A percentile compares a stretch with the other conserved stretches of the same genome.
Evolutionary conservation across 2,329 filamentous ascomycete genomes (phyloP).

Genomic region (Sporothrix humicola): DNA sequence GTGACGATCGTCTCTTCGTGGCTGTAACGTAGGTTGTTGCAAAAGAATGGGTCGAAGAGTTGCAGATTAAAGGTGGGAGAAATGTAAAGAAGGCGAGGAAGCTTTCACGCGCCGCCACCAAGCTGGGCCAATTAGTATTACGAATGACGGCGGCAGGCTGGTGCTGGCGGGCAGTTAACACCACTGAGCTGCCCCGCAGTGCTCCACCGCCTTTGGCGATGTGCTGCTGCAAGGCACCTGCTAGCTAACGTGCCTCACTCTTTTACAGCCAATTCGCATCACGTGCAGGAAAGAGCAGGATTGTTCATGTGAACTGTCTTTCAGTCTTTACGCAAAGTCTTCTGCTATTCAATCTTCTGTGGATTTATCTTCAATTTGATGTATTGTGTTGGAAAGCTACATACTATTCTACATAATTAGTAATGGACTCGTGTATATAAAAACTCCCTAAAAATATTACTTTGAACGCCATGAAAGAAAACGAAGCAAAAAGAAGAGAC

Average conservation of each 20-base stretch:
- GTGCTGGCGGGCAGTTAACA: not conserved
- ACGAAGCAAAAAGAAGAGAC: not conserved
- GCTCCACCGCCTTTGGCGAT: slow-evolving; percentile 22
- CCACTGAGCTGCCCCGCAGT: slow-evolving; percentile 23
- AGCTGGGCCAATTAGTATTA: slow-evolving; percentile 25
- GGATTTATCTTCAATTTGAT: not conserved
- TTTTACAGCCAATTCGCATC: not conserved
- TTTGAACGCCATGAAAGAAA: slow-evolving; percentile 1
- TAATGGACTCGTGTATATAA: not conserved
- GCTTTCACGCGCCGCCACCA: not conserved
- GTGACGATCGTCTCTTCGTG: slow-evolving; percentile 14
- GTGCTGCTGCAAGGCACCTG: slow-evolving; percentile 20
- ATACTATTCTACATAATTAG: slow-evolving; percentile 16
- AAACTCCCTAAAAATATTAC: not conserved
- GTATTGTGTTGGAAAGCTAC: not conserved
- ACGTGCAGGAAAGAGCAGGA: not conserved
- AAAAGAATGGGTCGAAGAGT: not conserved
- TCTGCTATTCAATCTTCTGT: not conserved
- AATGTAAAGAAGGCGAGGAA: not conserved
- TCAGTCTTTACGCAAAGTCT: too few relatives aligned
- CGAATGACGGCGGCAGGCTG: slow-evolving; percentile 22
- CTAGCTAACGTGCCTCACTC: not conserved
- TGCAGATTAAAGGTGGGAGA: slow-evolving; percentile 15
- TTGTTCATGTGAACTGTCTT: not conserved
- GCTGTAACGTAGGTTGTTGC: not conserved